These are phyloP conservation scores for Psilocybe sp. DNA, from an alignment of 768 basidiomycete species.

Conservation along the genomic window DNA sequence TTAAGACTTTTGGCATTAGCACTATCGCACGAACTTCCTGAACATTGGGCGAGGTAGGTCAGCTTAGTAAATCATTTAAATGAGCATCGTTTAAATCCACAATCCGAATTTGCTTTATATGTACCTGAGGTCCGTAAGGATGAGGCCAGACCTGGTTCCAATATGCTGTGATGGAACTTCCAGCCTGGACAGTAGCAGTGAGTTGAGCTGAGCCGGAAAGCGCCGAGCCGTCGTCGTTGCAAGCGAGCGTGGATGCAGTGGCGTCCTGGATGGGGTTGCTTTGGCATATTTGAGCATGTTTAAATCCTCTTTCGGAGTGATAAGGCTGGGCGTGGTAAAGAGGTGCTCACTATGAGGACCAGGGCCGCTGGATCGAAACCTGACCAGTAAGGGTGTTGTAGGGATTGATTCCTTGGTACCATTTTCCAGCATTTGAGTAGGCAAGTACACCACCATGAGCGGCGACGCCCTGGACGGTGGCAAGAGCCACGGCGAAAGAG, in stretches of 20 bases:
- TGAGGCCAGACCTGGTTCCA: slow-evolving; percentile 48
- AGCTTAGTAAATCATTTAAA: slow-evolving; percentile 24
- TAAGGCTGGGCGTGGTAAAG: not conserved
- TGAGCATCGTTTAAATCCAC: not conserved
- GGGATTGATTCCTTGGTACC: slow-evolving; percentile 41
- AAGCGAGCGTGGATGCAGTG: slow-evolving; percentile 35
- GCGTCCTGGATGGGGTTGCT: slow-evolving; percentile 41
- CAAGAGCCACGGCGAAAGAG: slow-evolving; percentile 26
- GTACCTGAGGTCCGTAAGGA: slow-evolving; percentile 40
- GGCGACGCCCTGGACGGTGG: slow-evolving; percentile 22
- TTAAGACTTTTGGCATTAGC: slow-evolving; percentile 34
- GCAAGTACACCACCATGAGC: slow-evolving; percentile 45
- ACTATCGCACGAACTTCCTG: slow-evolving; percentile 37
- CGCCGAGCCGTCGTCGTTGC: slow-evolving; percentile 40
- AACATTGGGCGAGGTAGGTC: slow-evolving; percentile 43
- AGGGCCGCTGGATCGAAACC: slow-evolving; percentile 41
- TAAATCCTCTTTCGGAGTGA: not conserved
- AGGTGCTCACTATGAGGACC: slow-evolving; percentile 37
- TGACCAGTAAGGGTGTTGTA: slow-evolving; percentile 42
- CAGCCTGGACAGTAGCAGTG: slow-evolving; percentile 41
- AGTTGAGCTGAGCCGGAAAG: slow-evolving; percentile 34
- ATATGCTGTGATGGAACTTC: slow-evolving; percentile 38
- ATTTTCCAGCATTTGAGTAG: slow-evolving; percentile 34
- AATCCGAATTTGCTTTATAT: not conserved
- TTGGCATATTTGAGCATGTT: not conserved